phyloP scores from a whole-genome alignment of 2,329 filamentous ascomycete genomes.

The Fonsecaea pedrosoi region DNA sequence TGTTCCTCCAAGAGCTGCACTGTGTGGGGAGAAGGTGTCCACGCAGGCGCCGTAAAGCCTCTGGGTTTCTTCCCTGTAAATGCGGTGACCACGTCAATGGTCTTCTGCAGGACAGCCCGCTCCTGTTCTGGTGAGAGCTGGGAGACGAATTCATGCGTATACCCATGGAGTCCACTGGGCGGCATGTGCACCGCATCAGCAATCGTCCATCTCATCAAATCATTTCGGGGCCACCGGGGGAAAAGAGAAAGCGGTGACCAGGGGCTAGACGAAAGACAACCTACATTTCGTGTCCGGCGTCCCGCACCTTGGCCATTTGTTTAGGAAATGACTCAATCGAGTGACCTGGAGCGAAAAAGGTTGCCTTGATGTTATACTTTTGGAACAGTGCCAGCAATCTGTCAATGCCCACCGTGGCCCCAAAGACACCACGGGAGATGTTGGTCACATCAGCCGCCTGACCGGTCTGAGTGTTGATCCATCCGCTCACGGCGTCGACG shows the following conservation, averaged over 20 bases:
- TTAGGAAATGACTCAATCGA: constrained; percentile 63
- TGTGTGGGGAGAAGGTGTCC: constrained; percentile 48
- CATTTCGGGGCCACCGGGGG: constrained; percentile 38
- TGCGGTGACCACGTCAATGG: constrained; percentile 48
- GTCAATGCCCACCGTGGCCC: constrained; percentile 39
- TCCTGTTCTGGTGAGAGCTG: constrained; percentile 45
- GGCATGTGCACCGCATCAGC: constrained; percentile 20
- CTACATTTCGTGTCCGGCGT: constrained; percentile 52
- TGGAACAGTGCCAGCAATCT: constrained; percentile 49
- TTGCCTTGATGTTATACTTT: constrained; percentile 57
- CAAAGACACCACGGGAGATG: constrained; percentile 41
- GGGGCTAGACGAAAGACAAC: not conserved
- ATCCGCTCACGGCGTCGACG: constrained; percentile 36
- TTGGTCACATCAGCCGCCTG: constrained; percentile 45
- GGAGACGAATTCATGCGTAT: constrained; percentile 52
- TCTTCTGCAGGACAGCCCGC: constrained; percentile 47
- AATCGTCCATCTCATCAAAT: constrained; percentile 5
- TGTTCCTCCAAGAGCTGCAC: constrained; percentile 50
- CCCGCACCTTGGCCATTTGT: constrained; percentile 52
- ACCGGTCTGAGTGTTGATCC: constrained; percentile 51
- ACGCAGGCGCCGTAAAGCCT: constrained; percentile 55
- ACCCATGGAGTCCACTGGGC: constrained; percentile 50
- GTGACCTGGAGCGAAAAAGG: constrained; percentile 67
- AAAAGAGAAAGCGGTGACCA: not conserved
- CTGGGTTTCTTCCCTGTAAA: constrained; percentile 51